Conservation (phyloP, 2,329 filamentous ascomycete genomes). For the Ambrosiella cleistominuta region DNA sequence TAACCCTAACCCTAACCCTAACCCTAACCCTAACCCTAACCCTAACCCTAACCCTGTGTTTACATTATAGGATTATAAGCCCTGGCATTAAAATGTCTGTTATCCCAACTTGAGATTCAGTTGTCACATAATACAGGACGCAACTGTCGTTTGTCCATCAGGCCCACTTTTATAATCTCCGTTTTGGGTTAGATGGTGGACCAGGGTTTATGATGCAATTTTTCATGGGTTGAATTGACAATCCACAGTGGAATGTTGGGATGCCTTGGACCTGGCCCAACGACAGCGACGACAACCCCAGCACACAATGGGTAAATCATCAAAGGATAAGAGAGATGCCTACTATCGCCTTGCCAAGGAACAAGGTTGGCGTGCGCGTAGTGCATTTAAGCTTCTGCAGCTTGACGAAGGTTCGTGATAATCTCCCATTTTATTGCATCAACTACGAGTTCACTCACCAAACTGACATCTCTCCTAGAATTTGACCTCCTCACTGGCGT, state of each 20-base stretch:
- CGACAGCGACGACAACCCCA: not conserved
- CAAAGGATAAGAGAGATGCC: conserved; percentile 94
- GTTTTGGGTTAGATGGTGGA: not conserved
- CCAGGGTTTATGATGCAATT: not conserved
- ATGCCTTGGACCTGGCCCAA: not conserved
- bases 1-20: too few relatives aligned
- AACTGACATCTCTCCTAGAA: conserved; percentile 32
- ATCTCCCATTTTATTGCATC: conserved; percentile 8
- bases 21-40: too few relatives aligned
- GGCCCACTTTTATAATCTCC: too few relatives aligned
- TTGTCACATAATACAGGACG: too few relatives aligned
- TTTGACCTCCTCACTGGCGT: conserved; percentile 88
- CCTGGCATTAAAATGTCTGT: too few relatives aligned
- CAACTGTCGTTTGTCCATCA: too few relatives aligned
- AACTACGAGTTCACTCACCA: not conserved
- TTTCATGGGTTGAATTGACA: not conserved
- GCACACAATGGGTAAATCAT: conserved; percentile 71
- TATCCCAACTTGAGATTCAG: too few relatives aligned
- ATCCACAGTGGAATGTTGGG: not conserved
- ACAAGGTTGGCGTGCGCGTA: conserved; percentile 92
- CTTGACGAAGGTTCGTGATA: conserved; percentile 56
- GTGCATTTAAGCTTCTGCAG: conserved; percentile 92
- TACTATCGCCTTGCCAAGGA: conserved; percentile 98
- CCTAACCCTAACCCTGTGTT: too few relatives aligned
- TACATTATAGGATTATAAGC: too few relatives aligned